These are phyloP conservation scores for Myxozyma vanderwaltii DNA, from an alignment of 805 yeast genomes.

Conservation along the genomic window DNA sequence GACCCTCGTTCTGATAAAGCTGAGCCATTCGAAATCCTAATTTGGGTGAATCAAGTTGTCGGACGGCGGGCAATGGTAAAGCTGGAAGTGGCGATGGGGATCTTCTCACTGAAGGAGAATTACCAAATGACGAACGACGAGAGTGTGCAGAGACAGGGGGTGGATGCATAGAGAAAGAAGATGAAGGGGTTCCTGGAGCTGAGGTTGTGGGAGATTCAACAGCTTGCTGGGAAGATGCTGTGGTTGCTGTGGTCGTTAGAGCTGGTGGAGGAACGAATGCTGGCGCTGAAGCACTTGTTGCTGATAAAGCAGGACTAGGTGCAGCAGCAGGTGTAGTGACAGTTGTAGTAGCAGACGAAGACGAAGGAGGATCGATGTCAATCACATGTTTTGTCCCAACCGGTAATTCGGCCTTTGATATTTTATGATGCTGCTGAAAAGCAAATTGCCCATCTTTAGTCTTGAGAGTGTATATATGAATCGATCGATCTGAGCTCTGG, in stretches of 20 bases:
- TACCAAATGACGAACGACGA: constrained; percentile 48
- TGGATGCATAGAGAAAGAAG: constrained; percentile 42
- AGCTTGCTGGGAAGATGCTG: not conserved
- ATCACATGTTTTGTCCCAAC: constrained; percentile 33
- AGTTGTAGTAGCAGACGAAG: constrained; percentile 4
- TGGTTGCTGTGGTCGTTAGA: not conserved
- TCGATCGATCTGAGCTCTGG: constrained; percentile 85
- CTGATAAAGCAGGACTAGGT: not conserved
- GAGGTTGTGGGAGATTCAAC: constrained; percentile 35
- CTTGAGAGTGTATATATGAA: constrained; percentile 63
- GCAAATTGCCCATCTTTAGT: constrained; percentile 41
- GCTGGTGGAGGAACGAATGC: constrained; percentile 1
- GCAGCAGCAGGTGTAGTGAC: not conserved
- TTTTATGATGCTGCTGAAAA: constrained; percentile 51
- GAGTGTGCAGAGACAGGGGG: constrained; percentile 44
- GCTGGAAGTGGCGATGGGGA: constrained; percentile 43
- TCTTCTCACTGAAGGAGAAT: constrained; percentile 44
- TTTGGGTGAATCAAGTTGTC: constrained; percentile 46
- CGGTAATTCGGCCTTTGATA: constrained; percentile 61
- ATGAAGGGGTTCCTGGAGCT: constrained; percentile 34
- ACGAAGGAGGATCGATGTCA: constrained; percentile 13
- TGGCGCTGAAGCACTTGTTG: not conserved
- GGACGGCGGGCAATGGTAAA: constrained; percentile 53
- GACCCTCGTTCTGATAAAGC: constrained; percentile 80
- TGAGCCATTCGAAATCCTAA: constrained; percentile 38